Evolutionary conservation across 805 yeast genomes (phyloP).

Genomic region (Wickerhamomyces bisporus): DNA sequence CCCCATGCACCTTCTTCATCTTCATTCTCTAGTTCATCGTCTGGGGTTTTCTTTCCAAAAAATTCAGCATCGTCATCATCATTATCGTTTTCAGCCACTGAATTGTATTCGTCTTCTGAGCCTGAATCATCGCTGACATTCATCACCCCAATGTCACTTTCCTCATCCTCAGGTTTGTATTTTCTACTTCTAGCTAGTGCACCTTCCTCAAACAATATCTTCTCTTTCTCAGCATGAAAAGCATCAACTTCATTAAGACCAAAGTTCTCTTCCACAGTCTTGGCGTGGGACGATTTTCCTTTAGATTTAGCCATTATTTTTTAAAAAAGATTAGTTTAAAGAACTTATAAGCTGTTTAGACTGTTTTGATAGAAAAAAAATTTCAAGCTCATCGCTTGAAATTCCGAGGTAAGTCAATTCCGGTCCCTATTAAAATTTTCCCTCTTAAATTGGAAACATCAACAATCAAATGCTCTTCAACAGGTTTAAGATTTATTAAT

Average conservation of each 20-base stretch:
- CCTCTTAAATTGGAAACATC: background rate
- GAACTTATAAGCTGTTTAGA: background rate
- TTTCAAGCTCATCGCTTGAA: background rate
- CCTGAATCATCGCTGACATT: conserved; percentile 44
- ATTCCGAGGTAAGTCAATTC: background rate
- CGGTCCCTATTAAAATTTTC: background rate
- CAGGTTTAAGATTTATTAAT: too few species aligned
- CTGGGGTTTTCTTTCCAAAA: conserved; percentile 26
- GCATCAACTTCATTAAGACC: conserved; percentile 66
- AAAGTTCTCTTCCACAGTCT: conserved; percentile 27
- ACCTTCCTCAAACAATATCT: conserved; percentile 51
- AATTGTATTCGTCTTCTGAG: conserved; percentile 30
- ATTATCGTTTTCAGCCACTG: conserved; percentile 21
- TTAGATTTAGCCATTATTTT: conserved; percentile 16
- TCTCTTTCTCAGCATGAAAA: conserved; percentile 56
- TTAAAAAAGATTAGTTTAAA: background rate
- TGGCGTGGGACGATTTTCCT: conserved; percentile 6
- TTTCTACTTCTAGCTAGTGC: conserved; percentile 36
- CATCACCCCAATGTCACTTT: conserved; percentile 43
- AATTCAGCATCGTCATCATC: conserved; percentile 27
- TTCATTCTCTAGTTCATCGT: conserved; percentile 24
- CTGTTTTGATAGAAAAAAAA: background rate
- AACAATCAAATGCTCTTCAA: too few species aligned
- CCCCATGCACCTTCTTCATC: conserved; percentile 45
- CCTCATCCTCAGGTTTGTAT: conserved; percentile 39